A percentile compares a stretch with the other conserved stretches of the same genome.
Evolutionary conservation across 345 rosid species (phyloP).

Genomic region (Excoecaria agallocha): DNA sequence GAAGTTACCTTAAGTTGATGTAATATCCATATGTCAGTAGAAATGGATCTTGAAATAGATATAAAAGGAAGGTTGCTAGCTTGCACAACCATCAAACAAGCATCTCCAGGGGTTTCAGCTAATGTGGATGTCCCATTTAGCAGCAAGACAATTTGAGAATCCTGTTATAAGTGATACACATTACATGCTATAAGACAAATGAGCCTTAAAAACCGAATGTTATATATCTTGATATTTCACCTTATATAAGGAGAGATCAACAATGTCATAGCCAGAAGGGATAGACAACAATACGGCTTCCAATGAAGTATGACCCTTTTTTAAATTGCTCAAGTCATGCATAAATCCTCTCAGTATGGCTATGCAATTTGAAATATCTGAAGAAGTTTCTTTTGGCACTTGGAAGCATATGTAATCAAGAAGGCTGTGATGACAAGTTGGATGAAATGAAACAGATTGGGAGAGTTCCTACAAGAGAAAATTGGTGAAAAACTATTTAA

Average conservation of each 20-base stretch:
- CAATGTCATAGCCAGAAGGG: constrained; percentile 61
- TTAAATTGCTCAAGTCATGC: constrained; percentile 34
- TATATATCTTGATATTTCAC: constrained; percentile 32
- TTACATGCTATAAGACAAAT: constrained; percentile 5
- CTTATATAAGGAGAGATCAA: constrained; percentile 84
- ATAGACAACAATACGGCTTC: constrained; percentile 64
- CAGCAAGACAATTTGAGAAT: constrained; percentile 61
- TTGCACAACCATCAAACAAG: constrained; percentile 73
- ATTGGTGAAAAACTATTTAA: constrained; percentile 6
- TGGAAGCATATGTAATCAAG: constrained; percentile 68
- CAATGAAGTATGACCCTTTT: constrained; percentile 41
- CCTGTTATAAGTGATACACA: constrained; percentile 42
- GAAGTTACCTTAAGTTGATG: constrained; percentile 58
- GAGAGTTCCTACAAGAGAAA: constrained; percentile 40
- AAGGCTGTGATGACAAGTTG: constrained; percentile 35
- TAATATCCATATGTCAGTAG: constrained; percentile 47
- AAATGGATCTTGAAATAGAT: constrained; percentile 45
- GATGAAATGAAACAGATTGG: constrained; percentile 30
- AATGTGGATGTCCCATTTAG: constrained; percentile 44
- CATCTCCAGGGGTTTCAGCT: constrained; percentile 68
- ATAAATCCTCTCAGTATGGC: constrained; percentile 57
- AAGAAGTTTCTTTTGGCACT: constrained; percentile 50
- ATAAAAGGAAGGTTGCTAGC: constrained; percentile 65
- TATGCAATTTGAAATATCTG: constrained; percentile 50
- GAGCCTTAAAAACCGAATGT: constrained; percentile 1